These are phyloP conservation scores for Pseudogymnoascus sp. DNA, from an alignment of 2,329 filamentous ascomycete genomes.

Conservation along the genomic window DNA sequence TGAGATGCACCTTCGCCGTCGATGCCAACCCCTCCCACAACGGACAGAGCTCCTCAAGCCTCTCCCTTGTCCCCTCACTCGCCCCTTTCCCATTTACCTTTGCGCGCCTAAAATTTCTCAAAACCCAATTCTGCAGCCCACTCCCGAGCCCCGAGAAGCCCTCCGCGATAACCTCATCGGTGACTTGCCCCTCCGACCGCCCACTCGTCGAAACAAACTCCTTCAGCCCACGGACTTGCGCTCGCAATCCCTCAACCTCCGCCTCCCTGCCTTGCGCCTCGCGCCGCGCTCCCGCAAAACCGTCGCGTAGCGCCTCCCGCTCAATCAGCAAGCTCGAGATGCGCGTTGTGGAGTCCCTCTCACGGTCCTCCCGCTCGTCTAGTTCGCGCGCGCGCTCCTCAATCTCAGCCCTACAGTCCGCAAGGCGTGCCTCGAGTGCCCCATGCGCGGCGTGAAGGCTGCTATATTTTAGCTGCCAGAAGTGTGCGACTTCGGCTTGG, in stretches of 20 bases:
- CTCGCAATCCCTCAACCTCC: constrained; percentile 45
- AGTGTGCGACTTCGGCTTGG: constrained; percentile 47
- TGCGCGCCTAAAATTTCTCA: constrained; percentile 57
- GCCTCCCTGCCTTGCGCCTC: constrained; percentile 44
- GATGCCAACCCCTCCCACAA: constrained; percentile 48
- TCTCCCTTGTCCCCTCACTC: constrained; percentile 34
- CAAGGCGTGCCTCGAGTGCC: constrained; percentile 43
- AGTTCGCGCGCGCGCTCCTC: constrained; percentile 36
- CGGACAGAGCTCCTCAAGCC: constrained; percentile 44
- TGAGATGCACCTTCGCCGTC: constrained; percentile 49
- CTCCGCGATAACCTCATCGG: constrained; percentile 59
- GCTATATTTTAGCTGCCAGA: constrained; percentile 49
- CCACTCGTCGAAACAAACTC: constrained; percentile 63
- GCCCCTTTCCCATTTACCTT: constrained; percentile 44
- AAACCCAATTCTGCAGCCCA: constrained; percentile 66
- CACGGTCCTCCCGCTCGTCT: constrained; percentile 34
- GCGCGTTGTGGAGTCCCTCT: constrained; percentile 24
- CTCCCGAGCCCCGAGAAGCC: constrained; percentile 55
- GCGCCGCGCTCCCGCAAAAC: constrained; percentile 39
- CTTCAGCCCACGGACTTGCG: constrained; percentile 60
- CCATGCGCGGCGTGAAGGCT: constrained; percentile 39
- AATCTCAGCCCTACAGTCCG: constrained; percentile 42
- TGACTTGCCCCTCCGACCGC: constrained; percentile 49
- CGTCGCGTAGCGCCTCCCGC: constrained; percentile 35
- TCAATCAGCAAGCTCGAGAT: constrained; percentile 24